Evolutionary conservation across 306 rosid species (phyloP), one percentile per base, ranked within the genome.

Genomic region (Bauhinia variegata): DNA sequence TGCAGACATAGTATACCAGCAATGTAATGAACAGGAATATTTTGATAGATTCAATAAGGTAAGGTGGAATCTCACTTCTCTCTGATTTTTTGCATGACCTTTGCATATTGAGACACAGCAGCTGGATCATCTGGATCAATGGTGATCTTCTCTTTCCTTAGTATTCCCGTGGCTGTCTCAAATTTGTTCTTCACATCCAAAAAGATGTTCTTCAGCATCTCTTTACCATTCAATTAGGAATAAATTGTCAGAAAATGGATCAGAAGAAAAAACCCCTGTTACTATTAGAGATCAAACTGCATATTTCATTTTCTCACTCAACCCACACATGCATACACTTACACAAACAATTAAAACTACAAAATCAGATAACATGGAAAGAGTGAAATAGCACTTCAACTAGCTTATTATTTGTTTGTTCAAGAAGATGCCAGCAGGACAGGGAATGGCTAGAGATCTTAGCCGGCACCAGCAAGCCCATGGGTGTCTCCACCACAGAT

Each of bases 111-210:
- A 83, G 95, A 37, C 54, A 93, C 99, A 17, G 97, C 95, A 73
- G 95, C 89, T 38, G 89, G 85, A 75, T 90, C 97, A 30, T 90
- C 82, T 1, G 99, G 95, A 73, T 77, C 97, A 2, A 93, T 86
- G 71, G 92, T 93, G 83, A 93, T 86, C 90, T 93, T 93, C 79
- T 93, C 99, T 51, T 75, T 83, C 60, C 82, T 88, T 64, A 93
- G 85, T 54, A 93, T 68, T 66, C 80, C 90, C 8, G 90, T 30
- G 51, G 99, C 96, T 0, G 86, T 68, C 80, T 90, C 97, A 41
- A 90, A 90, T 74, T 89, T 90, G 54, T 67, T 88, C 83, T 90
- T 93, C 58, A 93, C 86, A 36, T 90, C 97, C 73, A 80, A 36
- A 83, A 85, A 93, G 71, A 88, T 67, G 78, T 79, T 79, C 87